Base-by-base conservation (phyloP, 306 rosid genomes). In the Dicorynia guianensis region DNA sequence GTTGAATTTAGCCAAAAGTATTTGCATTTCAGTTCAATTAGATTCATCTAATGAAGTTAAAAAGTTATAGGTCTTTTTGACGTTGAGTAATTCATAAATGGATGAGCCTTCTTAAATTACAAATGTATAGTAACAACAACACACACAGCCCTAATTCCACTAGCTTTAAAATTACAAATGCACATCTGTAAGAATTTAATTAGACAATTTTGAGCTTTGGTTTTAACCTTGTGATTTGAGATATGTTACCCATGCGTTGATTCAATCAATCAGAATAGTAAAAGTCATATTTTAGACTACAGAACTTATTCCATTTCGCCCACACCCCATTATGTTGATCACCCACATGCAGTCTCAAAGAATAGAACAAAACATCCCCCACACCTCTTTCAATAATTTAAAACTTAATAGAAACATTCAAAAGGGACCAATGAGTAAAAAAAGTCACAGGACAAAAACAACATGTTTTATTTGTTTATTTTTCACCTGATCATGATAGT, bases 1-100 rank as follows among this genome's bases (percentile, higher is more conserved):
- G 49, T 67, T 72, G 63, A 54, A 60, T 61, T 71, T 38, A 70
- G 59, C 60, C 35, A 59, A 79, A 64, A 57, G 8, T 65, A 47
- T 54, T 65, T 8, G n/a, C 57, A 76, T 40, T 34, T 68, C 61
- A 68, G 36, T 30, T 30, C 30, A 44, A 47, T 47, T 35, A 36
- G 61, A 15, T 17, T 17, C 61, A 47, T 50, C 47, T 34, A 50
- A 34, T 53, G 54, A 60, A 46, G 49, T 25, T 54, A 17, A 64
- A 42, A 19, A 53, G 18, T 34, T 6, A 50, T 34, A 20, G 60
- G 19, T 54, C 15, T 52, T 64, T 39, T 39, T 56, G 59, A 67
- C 44, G 67, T 43, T 36, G 47, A 69, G 36, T 52, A 15, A 69
- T 69, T 8, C 44, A 34, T 34, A 33, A 2, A 2, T 5, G 36